Conservation (phyloP, 1,284 basidiomycete species). For the Cutaneotrichosporon arboriforme region DNA sequence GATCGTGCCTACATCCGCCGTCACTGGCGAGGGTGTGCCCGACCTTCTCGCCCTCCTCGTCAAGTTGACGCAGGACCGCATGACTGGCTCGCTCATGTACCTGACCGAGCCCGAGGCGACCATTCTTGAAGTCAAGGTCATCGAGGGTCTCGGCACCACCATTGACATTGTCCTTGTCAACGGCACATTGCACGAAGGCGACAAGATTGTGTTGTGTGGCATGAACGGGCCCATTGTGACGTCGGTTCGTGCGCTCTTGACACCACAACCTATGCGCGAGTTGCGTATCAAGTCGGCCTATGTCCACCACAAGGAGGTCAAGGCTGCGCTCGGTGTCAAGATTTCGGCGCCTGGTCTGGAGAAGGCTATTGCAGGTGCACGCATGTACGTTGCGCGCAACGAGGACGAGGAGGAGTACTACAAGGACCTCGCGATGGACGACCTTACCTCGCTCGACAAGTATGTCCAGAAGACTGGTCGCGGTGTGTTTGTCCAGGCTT, state of each 20-base stretch:
- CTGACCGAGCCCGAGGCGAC: conserved; percentile 97
- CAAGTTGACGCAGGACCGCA: conserved; percentile 94
- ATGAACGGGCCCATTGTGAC: conserved; percentile 97
- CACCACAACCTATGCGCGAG: conserved; percentile 94
- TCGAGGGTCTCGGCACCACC: conserved; percentile 96
- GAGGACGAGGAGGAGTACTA: conserved; percentile 96
- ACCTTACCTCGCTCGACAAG: conserved; percentile 81
- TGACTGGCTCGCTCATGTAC: conserved; percentile 98
- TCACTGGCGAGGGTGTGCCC: conserved; percentile 98
- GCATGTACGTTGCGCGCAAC: conserved; percentile 81
- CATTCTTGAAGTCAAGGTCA: conserved; percentile 98
- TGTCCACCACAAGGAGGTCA: conserved; percentile 97
- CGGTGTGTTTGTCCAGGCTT: conserved; percentile 97
- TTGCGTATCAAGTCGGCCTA: conserved; percentile 96
- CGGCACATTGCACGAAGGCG: conserved; percentile 86
- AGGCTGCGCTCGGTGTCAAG: conserved; percentile 96
- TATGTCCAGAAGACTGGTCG: conserved; percentile 91
- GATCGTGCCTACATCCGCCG: conserved; percentile 93
- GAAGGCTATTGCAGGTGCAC: conserved; percentile 98
- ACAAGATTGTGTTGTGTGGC: conserved; percentile 94
- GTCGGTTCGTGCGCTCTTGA: conserved; percentile 86
- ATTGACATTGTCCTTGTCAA: conserved; percentile 97
- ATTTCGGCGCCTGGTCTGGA: conserved; percentile 92
- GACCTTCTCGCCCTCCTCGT: conserved; percentile 99
- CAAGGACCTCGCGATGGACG: conserved; percentile 93